Evolutionary conservation across 768 basidiomycete species (phyloP), one percentile per base, ranked within the genome.

Genomic region (Polyporus arcularius): DNA sequence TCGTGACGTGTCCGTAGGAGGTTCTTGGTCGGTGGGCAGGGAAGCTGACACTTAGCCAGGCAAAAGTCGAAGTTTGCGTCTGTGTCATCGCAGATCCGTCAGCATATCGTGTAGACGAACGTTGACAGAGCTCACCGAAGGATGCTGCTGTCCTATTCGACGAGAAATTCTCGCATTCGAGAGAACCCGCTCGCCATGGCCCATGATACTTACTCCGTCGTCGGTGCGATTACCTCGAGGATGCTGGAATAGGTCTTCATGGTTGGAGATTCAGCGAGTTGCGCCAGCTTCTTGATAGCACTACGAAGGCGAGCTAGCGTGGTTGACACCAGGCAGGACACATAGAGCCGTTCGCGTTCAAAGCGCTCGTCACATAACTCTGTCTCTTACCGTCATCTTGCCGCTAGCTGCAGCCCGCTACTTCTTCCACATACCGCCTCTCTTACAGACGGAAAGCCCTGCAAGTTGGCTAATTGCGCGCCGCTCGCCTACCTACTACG

Each of bases 101-200:
- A 39, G 21, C 21, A 26, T 26, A 26, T 26, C 21, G 21, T 11
- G 35, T 35, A 35, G 7, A 35, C 35, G 35, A 1, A 7, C 35
- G 11, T 35, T 35, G 35, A 7, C 43, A 16, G 48, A 9, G 31
- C 82, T 70, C 70, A 90, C 90, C 90, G 66, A 91, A 92, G 76
- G 90, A 92, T 1, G 88, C 87, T 66, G 87, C 81, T 56, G 78
- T 80, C 68, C 88, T 78, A 61, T 89, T 86, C 14, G 77, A 72
- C 6, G 70, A 69, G 16, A 73, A 73, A 73, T 9, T 76, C 71
- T 45, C 75, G 76, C 21, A 87, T 71, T n/a, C 72, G 76, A 2
- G 70, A 63, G 21, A 92, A 91, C 56, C 81, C 79, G 42, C 85
- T 83, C 2, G 77, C 67, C 15, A 26, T 26, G 21, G 21, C 21